Conservation (phyloP, 2,329 filamentous ascomycete species). For the Diplodia mutila region DNA sequence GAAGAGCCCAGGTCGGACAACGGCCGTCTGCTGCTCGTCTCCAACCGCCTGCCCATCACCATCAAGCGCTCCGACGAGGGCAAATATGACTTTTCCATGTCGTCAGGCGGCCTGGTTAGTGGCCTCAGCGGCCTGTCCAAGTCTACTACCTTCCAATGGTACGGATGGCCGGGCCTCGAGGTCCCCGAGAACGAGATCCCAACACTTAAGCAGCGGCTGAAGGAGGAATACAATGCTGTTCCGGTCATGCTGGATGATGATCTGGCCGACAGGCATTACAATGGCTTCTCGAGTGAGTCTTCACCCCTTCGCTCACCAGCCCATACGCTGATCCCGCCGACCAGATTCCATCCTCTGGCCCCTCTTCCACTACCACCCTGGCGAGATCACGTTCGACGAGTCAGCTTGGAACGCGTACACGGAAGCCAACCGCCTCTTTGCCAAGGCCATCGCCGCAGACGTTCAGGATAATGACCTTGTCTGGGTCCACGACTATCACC, state of each 20-base stretch:
- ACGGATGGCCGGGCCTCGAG: conserved; percentile 94
- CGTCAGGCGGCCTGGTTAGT: conserved; percentile 91
- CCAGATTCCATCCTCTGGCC: conserved; percentile 97
- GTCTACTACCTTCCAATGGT: conserved; percentile 95
- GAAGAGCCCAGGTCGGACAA: conserved; percentile 39
- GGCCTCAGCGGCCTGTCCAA: conserved; percentile 90
- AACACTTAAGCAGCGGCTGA: conserved; percentile 74
- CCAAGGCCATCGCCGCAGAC: conserved; percentile 81
- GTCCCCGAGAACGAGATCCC: conserved; percentile 82
- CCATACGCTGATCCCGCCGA: conserved; percentile 19
- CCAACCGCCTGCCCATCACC: conserved; percentile 93
- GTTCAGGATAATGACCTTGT: conserved; percentile 92
- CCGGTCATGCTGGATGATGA: conserved; percentile 94
- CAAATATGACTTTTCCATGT: conserved; percentile 93
- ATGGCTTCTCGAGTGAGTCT: conserved; percentile 88
- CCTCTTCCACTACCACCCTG: conserved; percentile 97
- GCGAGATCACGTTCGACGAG: conserved; percentile 97
- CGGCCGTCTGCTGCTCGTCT: conserved; percentile 76
- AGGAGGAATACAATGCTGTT: conserved; percentile 85
- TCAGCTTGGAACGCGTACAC: conserved; percentile 90
- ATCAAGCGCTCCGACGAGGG: conserved; percentile 93
- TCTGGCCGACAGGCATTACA: conserved; percentile 93
- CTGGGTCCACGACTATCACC: conserved; percentile 98
- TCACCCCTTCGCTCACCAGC: background rate
- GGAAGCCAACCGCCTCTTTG: conserved; percentile 91